phyloP scores from a whole-genome alignment of 2,329 filamentous ascomycete genomes.

The Fusarium subtropicale region DNA sequence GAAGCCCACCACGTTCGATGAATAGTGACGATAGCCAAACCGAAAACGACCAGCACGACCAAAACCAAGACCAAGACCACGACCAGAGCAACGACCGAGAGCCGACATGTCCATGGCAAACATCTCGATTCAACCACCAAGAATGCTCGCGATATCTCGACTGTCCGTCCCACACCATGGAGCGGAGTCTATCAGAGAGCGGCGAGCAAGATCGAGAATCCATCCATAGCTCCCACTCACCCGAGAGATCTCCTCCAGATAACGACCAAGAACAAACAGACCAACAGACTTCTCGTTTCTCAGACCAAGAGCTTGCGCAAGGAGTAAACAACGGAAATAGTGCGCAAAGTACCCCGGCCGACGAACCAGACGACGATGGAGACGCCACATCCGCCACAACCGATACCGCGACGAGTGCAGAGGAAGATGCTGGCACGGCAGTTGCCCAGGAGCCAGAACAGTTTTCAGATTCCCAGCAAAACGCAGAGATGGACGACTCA shows the following conservation, averaged over 20 bases:
- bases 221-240: constrained; percentile 16
- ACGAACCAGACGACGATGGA: constrained; percentile 6
- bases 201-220: constrained; percentile 44
- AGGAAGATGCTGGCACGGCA: constrained; percentile 1
- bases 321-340: constrained; percentile 2
- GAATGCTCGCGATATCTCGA: constrained; percentile 63
- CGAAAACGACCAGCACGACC: constrained; percentile 11
- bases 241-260: constrained; percentile 14
- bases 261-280: constrained; percentile 12
- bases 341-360: background rate
- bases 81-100: constrained; percentile 8
- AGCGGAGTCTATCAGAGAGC: constrained; percentile 51
- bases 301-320: constrained; percentile 32
- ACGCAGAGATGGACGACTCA: background rate
- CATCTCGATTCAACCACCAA: constrained; percentile 53
- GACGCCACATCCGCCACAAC: constrained; percentile 6
- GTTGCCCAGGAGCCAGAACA: constrained; percentile 15
- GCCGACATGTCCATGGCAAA: constrained; percentile 55
- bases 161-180: constrained; percentile 60
- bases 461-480: constrained; percentile 2
- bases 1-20: constrained; percentile 55
- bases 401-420: background rate
- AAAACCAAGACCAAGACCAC: background rate
- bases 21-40: constrained; percentile 49
- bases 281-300: constrained; percentile 27